Evolutionary conservation across 495 filamentous ascomycete species (phyloP), one percentile per base, ranked within the genome.

Genomic region (Aspergillus nidulans): DNA sequence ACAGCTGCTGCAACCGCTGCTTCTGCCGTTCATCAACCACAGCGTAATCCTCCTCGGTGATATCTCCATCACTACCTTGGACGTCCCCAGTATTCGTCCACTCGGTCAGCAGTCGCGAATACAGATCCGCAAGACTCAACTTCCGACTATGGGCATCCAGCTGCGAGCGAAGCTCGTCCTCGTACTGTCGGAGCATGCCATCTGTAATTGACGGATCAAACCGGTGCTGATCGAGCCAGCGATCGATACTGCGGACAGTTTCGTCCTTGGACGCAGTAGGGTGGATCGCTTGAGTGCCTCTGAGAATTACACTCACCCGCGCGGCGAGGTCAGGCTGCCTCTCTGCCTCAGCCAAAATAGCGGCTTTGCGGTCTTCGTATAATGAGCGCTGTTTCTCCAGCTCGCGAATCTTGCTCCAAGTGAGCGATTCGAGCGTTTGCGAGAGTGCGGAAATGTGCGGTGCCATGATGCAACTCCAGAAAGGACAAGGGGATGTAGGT

Each of bases 381-480:
- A 63, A 62, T 4, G 55, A 56, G 13, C 78, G 75, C 44, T 77
- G 70, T 53, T 81, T 81, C 16, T 77, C 75, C 5, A 85, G 67
- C 49, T 80, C 79, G 24, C 70, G 69, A 19, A 83, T 74, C 57
- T 85, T 85, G 30, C 78, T 79, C 10, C 64, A 68, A 2, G 81
- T 85, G 57, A 85, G 81, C 1, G 78, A 77, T 43, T 77, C 75
- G n/a, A 85, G 71, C 6, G 79, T 81, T 57, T 78, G 69, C 4
- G 79, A 80, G 58, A 67, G 46, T 28, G 56, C 58, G 9, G 59
- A 56, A 20, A 41, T 50, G 26, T 50, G 26, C 23, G 57, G 48
- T n/a, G 61, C 53, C 57, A 63, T 63, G 20, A 32, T 36, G 39
- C 47, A 59, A 28, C 15, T 34, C n/a, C n/a, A n/a, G 26, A 30